phyloP scores from a whole-genome alignment of 1,139 yeast genomes.

The Barnettozyma hawaiiensis region DNA sequence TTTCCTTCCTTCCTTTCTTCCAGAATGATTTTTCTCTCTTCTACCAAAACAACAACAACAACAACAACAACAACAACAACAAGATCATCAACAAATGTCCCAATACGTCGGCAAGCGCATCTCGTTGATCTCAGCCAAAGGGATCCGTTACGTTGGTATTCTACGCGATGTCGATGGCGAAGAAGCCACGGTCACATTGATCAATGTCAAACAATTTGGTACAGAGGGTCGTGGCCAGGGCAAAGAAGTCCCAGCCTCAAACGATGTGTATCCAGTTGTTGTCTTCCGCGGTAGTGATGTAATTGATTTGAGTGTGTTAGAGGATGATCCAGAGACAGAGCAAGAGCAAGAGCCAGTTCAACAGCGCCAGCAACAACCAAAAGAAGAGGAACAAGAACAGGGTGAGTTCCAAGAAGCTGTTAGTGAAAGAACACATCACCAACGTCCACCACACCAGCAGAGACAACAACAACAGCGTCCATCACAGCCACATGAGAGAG shows the following conservation, averaged over 20 bases:
- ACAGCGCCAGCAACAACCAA: slow-evolving; percentile 26
- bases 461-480: too few species aligned
- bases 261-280: slow-evolving; percentile 70
- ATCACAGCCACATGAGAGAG: slow-evolving; percentile 1
- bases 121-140: slow-evolving; percentile 81
- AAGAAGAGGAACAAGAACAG: slow-evolving; percentile 9
- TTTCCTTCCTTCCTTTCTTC: too few species aligned
- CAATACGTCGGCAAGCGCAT: slow-evolving; percentile 91
- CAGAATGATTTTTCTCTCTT: too few species aligned
- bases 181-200: slow-evolving; percentile 84
- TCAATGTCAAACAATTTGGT: slow-evolving; percentile 80
- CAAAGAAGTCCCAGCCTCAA: slow-evolving; percentile 70
- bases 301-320: slow-evolving; percentile 81
- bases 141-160: slow-evolving; percentile 81
- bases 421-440: slow-evolving; percentile 20
- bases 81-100: slow-evolving; percentile 46
- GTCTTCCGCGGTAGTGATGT: slow-evolving; percentile 92
- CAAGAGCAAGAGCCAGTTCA: slow-evolving; percentile 27
- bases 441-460: slow-evolving; percentile 24
- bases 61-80: background rate
- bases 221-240: slow-evolving; percentile 87
- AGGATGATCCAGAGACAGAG: slow-evolving; percentile 37
- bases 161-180: slow-evolving; percentile 86
- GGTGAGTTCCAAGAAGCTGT: slow-evolving; percentile 2
- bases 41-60: background rate